These are phyloP conservation scores for Rauvolfia tetraphylla DNA, from an alignment of 257 asterid genomes.

Conservation along the genomic window DNA sequence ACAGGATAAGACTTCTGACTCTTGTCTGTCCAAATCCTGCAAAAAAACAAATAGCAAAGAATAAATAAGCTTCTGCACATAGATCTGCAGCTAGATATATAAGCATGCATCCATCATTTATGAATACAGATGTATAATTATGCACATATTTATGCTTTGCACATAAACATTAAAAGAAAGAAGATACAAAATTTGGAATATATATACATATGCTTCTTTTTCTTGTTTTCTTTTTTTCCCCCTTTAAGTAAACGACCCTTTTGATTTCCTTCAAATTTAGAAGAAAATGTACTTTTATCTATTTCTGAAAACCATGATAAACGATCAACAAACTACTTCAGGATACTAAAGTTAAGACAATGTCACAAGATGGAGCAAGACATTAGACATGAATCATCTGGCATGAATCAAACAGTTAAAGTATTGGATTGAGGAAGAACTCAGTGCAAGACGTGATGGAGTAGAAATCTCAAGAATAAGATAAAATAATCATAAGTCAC, in stretches of 20 bases:
- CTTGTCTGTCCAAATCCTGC: constrained; percentile 59
- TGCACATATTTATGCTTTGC: too few relatives aligned
- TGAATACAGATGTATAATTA: not conserved
- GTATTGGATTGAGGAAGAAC: too few relatives aligned
- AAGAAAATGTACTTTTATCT: not conserved
- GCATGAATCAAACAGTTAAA: too few relatives aligned
- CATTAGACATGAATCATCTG: too few relatives aligned
- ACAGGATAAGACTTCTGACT: constrained; percentile 37
- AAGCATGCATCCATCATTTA: not conserved
- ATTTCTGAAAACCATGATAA: not conserved
- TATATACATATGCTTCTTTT: not conserved
- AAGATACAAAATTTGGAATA: not conserved
- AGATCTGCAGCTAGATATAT: not conserved
- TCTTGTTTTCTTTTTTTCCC: too few relatives aligned
- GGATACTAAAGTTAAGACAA: not conserved
- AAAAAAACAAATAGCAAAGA: constrained; percentile 1
- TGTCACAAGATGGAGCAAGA: not conserved
- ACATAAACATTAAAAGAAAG: too few relatives aligned
- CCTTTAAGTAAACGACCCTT: not conserved
- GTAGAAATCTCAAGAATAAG: not conserved
- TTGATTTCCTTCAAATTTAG: not conserved
- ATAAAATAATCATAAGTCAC: too few relatives aligned
- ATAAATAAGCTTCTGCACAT: not conserved
- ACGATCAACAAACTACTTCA: not conserved
- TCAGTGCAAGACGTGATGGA: not conserved